Conservation (phyloP, 345 rosid genomes). For the Cardamine occulta region DNA sequence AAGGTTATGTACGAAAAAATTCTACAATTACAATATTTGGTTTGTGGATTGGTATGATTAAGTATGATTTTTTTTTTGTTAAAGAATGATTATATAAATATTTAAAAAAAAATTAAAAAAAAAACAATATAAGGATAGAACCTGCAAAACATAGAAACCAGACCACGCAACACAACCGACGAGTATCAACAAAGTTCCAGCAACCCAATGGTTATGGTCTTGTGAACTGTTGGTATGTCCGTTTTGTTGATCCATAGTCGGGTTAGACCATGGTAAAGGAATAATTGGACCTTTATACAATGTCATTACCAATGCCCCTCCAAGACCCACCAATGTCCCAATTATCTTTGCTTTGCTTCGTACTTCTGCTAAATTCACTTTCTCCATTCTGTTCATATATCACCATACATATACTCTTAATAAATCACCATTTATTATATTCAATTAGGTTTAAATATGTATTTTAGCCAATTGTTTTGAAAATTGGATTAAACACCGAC, state of each 20-base stretch:
- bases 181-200: conserved; percentile 67
- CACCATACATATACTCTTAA: neutral
- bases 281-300: conserved; percentile 69
- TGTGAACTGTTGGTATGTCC: conserved; percentile 28
- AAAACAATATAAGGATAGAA: conserved; percentile 18
- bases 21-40: neutral
- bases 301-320: conserved; percentile 75
- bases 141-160: conserved; percentile 65
- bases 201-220: conserved; percentile 59
- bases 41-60: neutral
- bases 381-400: conserved; percentile 55
- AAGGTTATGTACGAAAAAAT: neutral
- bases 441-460: neutral
- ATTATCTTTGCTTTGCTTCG: conserved; percentile 65
- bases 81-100: too few species aligned
- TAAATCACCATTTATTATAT: neutral
- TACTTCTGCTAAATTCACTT: conserved; percentile 49
- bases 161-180: conserved; percentile 78
- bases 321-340: conserved; percentile 64
- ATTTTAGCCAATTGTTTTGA: too few species aligned
- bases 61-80: too few species aligned
- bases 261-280: conserved; percentile 47
- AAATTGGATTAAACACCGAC: too few species aligned
- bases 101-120: too few species aligned
- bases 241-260: conserved; percentile 30